Conservation (phyloP, 371 early-diverging fungal species). For the Mucor mucedo region DNA sequence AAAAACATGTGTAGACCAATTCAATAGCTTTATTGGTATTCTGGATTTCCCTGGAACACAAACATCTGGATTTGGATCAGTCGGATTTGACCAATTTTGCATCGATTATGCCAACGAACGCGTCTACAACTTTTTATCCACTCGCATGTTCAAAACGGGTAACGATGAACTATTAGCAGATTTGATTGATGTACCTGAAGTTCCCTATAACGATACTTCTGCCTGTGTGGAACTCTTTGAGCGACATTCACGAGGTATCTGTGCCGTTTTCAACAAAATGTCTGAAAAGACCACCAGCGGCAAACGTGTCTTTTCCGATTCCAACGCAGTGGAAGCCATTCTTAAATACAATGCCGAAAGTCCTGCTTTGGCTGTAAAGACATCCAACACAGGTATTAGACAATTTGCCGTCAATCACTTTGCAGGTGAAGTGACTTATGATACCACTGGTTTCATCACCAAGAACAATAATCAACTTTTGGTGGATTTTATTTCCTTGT, state of each 20-base stretch:
- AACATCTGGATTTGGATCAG: conserved; percentile 19
- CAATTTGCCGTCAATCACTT: conserved; percentile 79
- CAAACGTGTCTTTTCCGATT: conserved; percentile 27
- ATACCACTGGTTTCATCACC: conserved; percentile 68
- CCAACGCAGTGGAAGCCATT: conserved; percentile 34
- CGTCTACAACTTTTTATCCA: conserved; percentile 60
- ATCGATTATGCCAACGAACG: conserved; percentile 83
- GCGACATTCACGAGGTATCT: conserved; percentile 47
- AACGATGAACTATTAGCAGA: conserved; percentile 47
- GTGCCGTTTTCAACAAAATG: conserved; percentile 47
- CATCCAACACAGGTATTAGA: conserved; percentile 37
- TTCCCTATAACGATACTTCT: conserved; percentile 36
- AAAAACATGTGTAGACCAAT: conserved; percentile 49
- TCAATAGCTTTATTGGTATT: conserved; percentile 70
- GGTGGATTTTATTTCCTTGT: conserved; percentile 78
- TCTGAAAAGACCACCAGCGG: conserved; percentile 29
- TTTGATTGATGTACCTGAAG: conserved; percentile 53
- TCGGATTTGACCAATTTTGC: conserved; percentile 74
- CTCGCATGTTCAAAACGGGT: conserved; percentile 64
- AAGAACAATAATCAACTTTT: conserved; percentile 68
- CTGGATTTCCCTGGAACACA: conserved; percentile 72
- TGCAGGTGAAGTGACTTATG: conserved; percentile 71
- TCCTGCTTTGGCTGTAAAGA: conserved; percentile 12
- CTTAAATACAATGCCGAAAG: conserved; percentile 28
- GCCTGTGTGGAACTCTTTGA: conserved; percentile 50